Base-by-base conservation (phyloP, 2,329 filamentous ascomycete genomes). In the Bipolaris bicolor region DNA sequence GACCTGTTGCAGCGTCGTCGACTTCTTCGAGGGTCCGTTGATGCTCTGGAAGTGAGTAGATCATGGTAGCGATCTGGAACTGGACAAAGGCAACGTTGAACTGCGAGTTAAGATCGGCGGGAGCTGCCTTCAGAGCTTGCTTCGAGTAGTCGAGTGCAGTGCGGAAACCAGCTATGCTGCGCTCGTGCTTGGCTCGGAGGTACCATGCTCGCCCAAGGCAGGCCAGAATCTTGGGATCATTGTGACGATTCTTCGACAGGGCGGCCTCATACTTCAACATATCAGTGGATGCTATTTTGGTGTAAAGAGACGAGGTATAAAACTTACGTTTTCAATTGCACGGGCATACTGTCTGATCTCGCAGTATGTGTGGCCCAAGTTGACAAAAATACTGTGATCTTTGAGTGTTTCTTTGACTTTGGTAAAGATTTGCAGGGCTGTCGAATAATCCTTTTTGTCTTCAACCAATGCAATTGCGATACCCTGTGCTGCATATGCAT, bases 1-100 rank as follows among this genome's bases (percentile, higher is more conserved):
- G 84, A 3, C 92, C 95, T 16, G 86, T 82, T 0, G 88, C 86
- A 1, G 94, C 93, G 52, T 89, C 86, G 71, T 96, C 85, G 7
- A 99, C 87, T 69, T 98, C 92, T 58, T 85, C 84, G 3, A 94
- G 82, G 0, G 90, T 90, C 49, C 92, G 88, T 71, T 93, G 88
- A 5, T 86, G 85, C 73, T 97, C 91, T 5, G 86, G 82, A 52
- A 97, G 81, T 34, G 81, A 83, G 76, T 92, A 89, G 52, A 97
- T 87, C 29, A 90, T 86, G 44, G 90, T 89, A 18, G 94, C 94
- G 52, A 98, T 88, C 75, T 97, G 93, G 61, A 97, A 96, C 73
- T 98, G 95, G 26, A 98, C 91, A 72, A 97, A 99, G 0, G 95
- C 95, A 26, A 99, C 91, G 71, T 99, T 99, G 84, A 99, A 99